phyloP scores from a whole-genome alignment of 495 filamentous ascomycete species.

The Cairneyella variabilis region DNA sequence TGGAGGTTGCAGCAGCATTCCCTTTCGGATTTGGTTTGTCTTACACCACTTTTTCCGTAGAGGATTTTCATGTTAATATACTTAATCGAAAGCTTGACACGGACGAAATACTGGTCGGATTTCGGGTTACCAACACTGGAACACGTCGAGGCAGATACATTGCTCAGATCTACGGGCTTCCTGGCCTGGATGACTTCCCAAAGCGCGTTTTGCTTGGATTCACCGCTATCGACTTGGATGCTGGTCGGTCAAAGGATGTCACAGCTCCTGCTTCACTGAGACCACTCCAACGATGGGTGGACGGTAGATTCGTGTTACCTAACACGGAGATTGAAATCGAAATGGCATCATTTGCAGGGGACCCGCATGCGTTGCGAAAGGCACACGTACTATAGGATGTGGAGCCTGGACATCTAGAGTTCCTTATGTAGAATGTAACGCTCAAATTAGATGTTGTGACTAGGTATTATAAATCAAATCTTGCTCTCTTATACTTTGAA shows the following conservation, averaged over 20 bases:
- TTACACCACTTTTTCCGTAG: conserved; percentile 68
- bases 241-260: neutral
- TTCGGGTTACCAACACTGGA: conserved; percentile 52
- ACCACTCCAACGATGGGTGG: neutral
- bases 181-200: conserved; percentile 31
- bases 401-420: too few relatives aligned
- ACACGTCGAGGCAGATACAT: conserved; percentile 59
- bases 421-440: too few relatives aligned
- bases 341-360: too few relatives aligned
- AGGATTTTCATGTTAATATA: conserved; percentile 48
- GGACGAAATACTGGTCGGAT: conserved; percentile 36
- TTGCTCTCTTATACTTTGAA: too few relatives aligned
- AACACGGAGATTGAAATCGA: too few relatives aligned
- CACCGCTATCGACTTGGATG: neutral
- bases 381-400: too few relatives aligned
- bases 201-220: neutral
- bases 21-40: conserved; percentile 72
- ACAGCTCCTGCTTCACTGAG: neutral
- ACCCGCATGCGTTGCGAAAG: too few relatives aligned
- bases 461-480: too few relatives aligned
- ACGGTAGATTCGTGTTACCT: conserved; percentile 1
- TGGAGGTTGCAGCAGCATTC: conserved; percentile 35
- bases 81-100: conserved; percentile 25
- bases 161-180: conserved; percentile 58
- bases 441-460: too few relatives aligned